A percentile compares a stretch with the other conserved stretches of the same genome.
phyloP scores from a whole-genome alignment of 2,329 filamentous ascomycete genomes.

The Fusarium lyarnte region DNA sequence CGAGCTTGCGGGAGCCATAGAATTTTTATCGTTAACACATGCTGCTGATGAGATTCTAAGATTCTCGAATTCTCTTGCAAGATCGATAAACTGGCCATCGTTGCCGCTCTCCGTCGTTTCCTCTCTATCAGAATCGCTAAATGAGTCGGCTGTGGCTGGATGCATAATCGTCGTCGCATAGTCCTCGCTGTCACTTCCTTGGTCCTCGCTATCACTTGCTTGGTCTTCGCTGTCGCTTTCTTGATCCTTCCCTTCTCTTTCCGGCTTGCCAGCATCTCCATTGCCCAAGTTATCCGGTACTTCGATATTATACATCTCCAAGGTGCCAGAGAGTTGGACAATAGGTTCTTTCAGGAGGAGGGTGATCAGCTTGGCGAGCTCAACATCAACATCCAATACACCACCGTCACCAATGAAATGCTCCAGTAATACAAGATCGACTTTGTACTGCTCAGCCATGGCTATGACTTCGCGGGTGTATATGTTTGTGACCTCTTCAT shows the following conservation, averaged over 20 bases:
- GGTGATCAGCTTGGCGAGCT: neutral
- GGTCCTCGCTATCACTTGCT: neutral
- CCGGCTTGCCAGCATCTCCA: neutral
- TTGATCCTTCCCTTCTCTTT: neutral
- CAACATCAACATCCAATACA: neutral
- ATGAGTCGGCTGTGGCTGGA: neutral
- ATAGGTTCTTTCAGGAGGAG: neutral
- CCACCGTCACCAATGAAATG: neutral
- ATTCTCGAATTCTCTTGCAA: neutral
- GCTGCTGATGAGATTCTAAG: neutral
- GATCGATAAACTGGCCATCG: neutral
- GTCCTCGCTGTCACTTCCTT: no score
- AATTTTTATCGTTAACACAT: neutral
- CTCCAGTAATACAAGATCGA: neutral
- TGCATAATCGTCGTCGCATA: neutral
- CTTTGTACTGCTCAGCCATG: rapidly evolving
- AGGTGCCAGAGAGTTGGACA: rapidly evolving
- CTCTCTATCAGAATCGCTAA: neutral
- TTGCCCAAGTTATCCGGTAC: rapidly evolving
- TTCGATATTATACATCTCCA: rapidly evolving
- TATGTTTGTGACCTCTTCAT: neutral
- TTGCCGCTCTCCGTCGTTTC: rapidly evolving
- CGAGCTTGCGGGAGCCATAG: neutral
- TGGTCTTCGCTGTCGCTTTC: neutral
- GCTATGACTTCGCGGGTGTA: neutral